These are phyloP conservation scores for Chlorella variabilis DNA, from an alignment of 163 green algal species.

Conservation along the genomic window DNA sequence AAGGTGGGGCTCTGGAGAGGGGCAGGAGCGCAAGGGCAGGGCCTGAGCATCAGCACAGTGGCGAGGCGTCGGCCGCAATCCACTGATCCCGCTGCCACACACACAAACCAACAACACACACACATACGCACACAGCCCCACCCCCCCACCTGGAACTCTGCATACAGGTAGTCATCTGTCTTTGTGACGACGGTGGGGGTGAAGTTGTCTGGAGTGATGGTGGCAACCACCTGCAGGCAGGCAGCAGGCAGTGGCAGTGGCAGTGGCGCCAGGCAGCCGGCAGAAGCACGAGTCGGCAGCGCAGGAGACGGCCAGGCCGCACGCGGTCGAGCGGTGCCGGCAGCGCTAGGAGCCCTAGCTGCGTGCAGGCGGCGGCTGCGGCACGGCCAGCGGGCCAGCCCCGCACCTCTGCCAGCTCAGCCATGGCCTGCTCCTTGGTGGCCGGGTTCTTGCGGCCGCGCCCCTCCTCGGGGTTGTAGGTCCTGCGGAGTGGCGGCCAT, in stretches of 20 bases:
- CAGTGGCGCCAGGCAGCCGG: too few relatives aligned
- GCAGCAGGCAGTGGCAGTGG: neutral
- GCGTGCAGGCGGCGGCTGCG: too few relatives aligned
- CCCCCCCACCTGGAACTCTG: constrained; percentile 74
- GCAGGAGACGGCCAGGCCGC: too few relatives aligned
- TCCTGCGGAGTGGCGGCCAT: constrained; percentile 50
- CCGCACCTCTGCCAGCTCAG: constrained; percentile 40
- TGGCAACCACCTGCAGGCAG: constrained; percentile 51
- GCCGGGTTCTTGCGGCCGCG: constrained; percentile 68
- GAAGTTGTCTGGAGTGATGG: constrained; percentile 87
- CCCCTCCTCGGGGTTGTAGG: constrained; percentile 88
- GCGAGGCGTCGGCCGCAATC: neutral
- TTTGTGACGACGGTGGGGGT: constrained; percentile 84
- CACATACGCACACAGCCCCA: neutral
- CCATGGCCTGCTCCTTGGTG: constrained; percentile 83
- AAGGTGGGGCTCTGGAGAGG: constrained; percentile 74
- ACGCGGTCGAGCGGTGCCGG: too few relatives aligned
- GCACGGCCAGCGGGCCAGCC: neutral
- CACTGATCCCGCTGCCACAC: too few relatives aligned
- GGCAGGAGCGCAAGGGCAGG: neutral
- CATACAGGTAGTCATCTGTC: constrained; percentile 91
- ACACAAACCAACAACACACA: too few relatives aligned
- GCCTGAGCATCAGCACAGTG: neutral
- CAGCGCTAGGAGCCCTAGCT: neutral
- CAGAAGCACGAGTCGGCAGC: too few relatives aligned